Evolutionary conservation across 345 rosid genomes (phyloP), one percentile per base, ranked within the genome.

Genomic region (Heritiera littoralis): DNA sequence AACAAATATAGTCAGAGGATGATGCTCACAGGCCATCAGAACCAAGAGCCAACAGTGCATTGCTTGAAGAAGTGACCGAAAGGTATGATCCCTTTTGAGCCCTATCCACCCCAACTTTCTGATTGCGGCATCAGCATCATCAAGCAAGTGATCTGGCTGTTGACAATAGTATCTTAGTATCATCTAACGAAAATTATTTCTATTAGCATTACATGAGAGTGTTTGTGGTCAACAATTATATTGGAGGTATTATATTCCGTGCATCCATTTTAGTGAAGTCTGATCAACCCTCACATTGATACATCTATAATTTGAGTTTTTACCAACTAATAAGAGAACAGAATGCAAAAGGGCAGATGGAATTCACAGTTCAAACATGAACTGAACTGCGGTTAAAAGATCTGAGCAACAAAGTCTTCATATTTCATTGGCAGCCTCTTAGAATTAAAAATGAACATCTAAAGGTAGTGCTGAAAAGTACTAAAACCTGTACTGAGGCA

Each of bases 21-120:
- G 49, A 54, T 38, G 80, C 93, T 82, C 87, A 95, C 98, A n/a
- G 98, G 98, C 98, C 98, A 95, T 95, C 98, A 78, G 98, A 93
- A 79, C 98, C 98, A 72, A 95, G 81, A 40, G 91, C 97, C 89
- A 95, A 80, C 65, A 72, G 80, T 38, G 92, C 92, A 72, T 88
- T 87, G 84, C 90, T 86, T 28, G 84, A 88, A 87, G 74, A 78
- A 95, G 86, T 49, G 98, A 92, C 13, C 23, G 80, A 93, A 49
- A 89, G 87, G 78, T 88, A 93, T 56, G 99, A 88, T 58, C 86
- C 93, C 66, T 71, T 86, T 46, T 85, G 45, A 54, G 98, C 92
- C 83, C 98, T 92, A 2, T 91, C 95, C 54, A 56, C 75, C 64
- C 98, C 98, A 48, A 95, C 84, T 92, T 95, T 86, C 87, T 92